Evolutionary conservation across 495 filamentous ascomycete genomes (phyloP), one percentile per base, ranked within the genome.

Genomic region (Penicillium samsonianum): DNA sequence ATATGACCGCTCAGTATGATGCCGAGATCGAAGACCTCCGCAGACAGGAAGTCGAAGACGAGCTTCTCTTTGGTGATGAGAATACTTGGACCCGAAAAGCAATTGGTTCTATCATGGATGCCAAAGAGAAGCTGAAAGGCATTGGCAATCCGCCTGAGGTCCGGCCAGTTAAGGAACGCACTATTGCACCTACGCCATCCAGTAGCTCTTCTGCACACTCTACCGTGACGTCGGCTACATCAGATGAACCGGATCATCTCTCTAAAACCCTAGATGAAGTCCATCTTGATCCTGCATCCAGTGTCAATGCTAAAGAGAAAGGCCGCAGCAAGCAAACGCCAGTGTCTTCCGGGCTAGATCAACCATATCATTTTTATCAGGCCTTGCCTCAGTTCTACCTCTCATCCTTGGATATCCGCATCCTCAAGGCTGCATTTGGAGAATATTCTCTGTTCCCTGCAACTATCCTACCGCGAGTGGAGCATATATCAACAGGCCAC

Each of bases 381-480:
- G 86, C 91, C 5, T 78, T 94, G 23, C 85, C 89, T 25, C 94
- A 98, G 57, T 91, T 94, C 53, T 98, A 97, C 65, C 82, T 98
- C 22, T 95, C 93, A 0, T 85, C 94, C 7, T 83, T 98, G 10
- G 94, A 98, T 67, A 98, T 98, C 62, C 88, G 93, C 44, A 98
- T 98, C 65, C 79, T 98, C 42, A 96, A 92, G 68, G 83, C 89
- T 0, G 90, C 90, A 9, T 98, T 96, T 70, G 91, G 90, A 4
- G 82, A 87, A 40, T 98, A 93, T 70, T 79, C 84, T 3, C 72
- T 78, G 8, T 96, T 98, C 67, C 95, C 94, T 8, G 87, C 92
- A 0, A 95, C 91, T 0, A 87, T 98, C 16, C 83, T 98, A 8
- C 94, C 94, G 2, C 84, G 89, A 19, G 90, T 98, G 14, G 94